Conservation (phyloP, 129 eudicot genomes). For the Artemisia argyi region DNA sequence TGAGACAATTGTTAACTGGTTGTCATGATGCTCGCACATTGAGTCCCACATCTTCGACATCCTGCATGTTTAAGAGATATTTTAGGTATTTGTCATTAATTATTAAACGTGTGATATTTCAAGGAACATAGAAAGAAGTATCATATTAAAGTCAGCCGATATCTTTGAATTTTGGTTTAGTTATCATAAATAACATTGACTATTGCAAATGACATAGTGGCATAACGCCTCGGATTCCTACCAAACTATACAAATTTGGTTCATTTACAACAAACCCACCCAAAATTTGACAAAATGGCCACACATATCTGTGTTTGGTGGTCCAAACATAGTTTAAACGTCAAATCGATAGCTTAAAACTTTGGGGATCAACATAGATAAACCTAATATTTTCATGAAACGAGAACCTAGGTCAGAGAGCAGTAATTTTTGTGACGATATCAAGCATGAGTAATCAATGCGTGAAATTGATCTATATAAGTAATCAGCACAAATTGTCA, state of each 20-base stretch:
- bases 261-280: background rate
- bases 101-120: too few species aligned
- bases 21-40: conserved; percentile 62
- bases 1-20: conserved; percentile 55
- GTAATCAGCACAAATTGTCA: background rate
- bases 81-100: conserved; percentile 16
- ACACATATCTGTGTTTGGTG: background rate
- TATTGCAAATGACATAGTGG: background rate
- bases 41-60: conserved; percentile 93
- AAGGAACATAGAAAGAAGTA: too few species aligned
- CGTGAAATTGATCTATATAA: too few species aligned
- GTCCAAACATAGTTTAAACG: background rate
- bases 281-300: background rate
- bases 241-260: background rate
- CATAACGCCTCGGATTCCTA: background rate
- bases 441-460: background rate
- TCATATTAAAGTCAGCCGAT: too few species aligned
- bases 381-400: background rate
- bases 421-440: background rate
- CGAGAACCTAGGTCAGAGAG: background rate
- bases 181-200: background rate
- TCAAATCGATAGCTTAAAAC: background rate
- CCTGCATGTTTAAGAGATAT: conserved; percentile 43
- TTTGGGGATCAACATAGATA: background rate
- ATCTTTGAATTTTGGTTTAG: background rate